A percentile compares a stretch with the other conserved stretches of the same genome.
Evolutionary conservation across 2,329 filamentous ascomycete genomes (phyloP).

Genomic region (Aureobasidium lini): DNA sequence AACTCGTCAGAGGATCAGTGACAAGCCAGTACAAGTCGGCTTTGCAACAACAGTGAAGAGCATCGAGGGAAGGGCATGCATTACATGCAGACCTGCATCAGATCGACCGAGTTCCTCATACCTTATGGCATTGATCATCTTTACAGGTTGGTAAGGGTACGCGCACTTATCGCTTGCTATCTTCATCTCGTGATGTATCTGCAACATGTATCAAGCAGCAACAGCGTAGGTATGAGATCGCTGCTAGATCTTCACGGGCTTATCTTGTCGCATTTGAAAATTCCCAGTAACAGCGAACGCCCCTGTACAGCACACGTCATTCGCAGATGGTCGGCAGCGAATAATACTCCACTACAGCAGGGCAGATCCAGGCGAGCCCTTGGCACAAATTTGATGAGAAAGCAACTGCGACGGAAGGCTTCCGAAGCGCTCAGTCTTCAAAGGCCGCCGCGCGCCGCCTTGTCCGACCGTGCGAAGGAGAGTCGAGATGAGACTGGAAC

Average conservation of each 20-base stretch:
- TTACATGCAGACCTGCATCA: too few relatives aligned
- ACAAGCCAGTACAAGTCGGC: too few relatives aligned
- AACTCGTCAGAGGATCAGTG: too few relatives aligned
- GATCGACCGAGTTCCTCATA: background rate
- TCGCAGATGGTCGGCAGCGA: background rate
- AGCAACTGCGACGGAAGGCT: background rate
- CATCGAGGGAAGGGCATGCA: too few relatives aligned
- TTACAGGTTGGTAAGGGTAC: too few relatives aligned
- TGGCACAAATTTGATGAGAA: conserved; percentile 1
- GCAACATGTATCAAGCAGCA: background rate
- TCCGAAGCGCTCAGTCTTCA: background rate
- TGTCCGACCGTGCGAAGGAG: background rate
- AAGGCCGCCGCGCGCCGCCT: background rate
- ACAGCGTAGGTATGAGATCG: background rate
- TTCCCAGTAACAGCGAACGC: background rate
- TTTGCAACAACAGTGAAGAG: too few relatives aligned
- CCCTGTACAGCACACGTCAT: background rate
- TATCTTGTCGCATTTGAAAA: background rate
- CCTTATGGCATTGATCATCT: background rate
- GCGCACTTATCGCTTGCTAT: background rate
- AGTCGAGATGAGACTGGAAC: conserved; percentile 12
- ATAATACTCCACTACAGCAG: background rate
- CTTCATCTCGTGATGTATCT: background rate
- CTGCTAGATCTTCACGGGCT: background rate
- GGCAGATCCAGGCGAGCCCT: background rate